A percentile compares a stretch with the other conserved stretches of the same genome.
phyloP scores from a whole-genome alignment of 192 early-diverging fungal genomes.

The Umbelopsis ramanniana region DNA sequence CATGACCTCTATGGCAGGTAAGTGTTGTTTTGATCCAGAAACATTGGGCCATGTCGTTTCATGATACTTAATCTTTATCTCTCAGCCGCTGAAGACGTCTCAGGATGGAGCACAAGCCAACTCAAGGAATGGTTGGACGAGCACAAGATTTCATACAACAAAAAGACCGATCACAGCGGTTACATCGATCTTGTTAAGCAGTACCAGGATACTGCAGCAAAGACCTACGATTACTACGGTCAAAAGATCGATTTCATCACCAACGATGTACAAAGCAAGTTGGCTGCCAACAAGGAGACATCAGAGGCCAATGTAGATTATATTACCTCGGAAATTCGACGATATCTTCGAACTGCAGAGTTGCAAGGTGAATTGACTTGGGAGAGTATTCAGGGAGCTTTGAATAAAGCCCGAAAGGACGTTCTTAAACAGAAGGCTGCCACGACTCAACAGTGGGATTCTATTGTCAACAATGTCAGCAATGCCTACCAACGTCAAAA shows the following conservation, averaged over 20 bases:
- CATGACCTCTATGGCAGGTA: constrained; percentile 11
- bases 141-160: constrained; percentile 38
- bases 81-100: constrained; percentile 24
- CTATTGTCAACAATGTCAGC: constrained; percentile 28
- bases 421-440: constrained; percentile 34
- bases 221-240: constrained; percentile 24
- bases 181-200: constrained; percentile 29
- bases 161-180: not conserved
- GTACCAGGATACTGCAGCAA: constrained; percentile 30
- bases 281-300: constrained; percentile 30
- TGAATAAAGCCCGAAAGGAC: constrained; percentile 26
- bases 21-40: no score
- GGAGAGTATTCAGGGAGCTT: constrained; percentile 27
- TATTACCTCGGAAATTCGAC: constrained; percentile 24
- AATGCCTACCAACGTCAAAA: not conserved
- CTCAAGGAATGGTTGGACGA: constrained; percentile 32
- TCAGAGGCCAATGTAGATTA: constrained; percentile 8
- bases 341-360: constrained; percentile 23
- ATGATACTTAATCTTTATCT: not conserved
- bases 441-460: constrained; percentile 31
- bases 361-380: constrained; percentile 29
- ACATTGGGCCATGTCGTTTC: not conserved
- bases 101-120: constrained; percentile 34
- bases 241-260: constrained; percentile 26
- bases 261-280: constrained; percentile 25